These are phyloP conservation scores for Alternaria sp. DNA, from an alignment of 2,329 filamentous ascomycete species.

Conservation along the genomic window DNA sequence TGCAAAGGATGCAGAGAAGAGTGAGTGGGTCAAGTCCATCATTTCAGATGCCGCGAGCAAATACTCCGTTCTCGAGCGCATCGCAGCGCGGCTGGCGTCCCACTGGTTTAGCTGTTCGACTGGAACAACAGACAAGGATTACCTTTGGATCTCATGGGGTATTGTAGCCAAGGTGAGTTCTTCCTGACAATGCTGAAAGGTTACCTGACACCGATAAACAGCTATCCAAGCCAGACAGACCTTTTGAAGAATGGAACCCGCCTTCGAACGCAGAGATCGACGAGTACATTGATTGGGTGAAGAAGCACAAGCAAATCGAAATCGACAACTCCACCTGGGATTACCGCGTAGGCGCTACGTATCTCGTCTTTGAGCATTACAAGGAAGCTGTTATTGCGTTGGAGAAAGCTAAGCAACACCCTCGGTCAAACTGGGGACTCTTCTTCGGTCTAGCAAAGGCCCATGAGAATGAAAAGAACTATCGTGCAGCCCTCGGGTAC, in stretches of 20 bases:
- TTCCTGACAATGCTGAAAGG: background rate
- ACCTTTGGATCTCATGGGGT: background rate
- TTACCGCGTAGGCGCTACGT: background rate
- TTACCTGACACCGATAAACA: background rate
- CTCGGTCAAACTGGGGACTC: background rate
- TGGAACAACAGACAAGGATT: background rate
- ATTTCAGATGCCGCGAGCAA: background rate
- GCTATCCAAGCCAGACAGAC: background rate
- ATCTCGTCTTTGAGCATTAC: background rate
- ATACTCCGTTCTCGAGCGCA: conserved; percentile 2
- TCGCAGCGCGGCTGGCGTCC: background rate
- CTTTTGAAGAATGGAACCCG: background rate
- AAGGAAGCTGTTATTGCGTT: background rate
- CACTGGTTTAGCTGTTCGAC: conserved; percentile 2
- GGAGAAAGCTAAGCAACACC: background rate
- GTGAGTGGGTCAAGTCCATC: conserved; percentile 6
- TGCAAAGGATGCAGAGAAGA: conserved; percentile 5
- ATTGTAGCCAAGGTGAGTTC: background rate
- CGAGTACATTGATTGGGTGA: background rate
- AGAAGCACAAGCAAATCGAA: background rate
- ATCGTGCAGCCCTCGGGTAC: background rate
- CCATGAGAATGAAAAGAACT: background rate
- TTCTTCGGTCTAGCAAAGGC: background rate
- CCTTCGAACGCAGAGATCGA: background rate
- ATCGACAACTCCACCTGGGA: background rate